These are phyloP conservation scores for Canavalia gladiata DNA, from an alignment of 306 rosid genomes.

Conservation along the genomic window DNA sequence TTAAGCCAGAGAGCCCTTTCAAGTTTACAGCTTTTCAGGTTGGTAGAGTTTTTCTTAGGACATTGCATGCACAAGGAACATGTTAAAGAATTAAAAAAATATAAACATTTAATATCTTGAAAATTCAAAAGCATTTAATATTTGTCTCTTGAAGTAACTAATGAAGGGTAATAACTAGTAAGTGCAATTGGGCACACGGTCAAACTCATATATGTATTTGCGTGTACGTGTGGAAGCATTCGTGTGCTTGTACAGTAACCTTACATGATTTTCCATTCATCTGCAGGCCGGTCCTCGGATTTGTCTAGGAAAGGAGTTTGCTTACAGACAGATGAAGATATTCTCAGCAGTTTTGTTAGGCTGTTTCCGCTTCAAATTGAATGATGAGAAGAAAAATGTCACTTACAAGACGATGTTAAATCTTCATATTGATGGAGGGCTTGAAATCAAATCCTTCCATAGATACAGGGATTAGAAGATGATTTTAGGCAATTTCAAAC, in stretches of 20 bases:
- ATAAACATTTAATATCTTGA: background rate
- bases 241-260: background rate
- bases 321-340: slow-evolving; percentile 91
- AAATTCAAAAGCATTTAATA: background rate
- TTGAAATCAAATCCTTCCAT: slow-evolving; percentile 63
- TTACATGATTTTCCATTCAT: slow-evolving; percentile 24
- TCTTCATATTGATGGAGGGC: slow-evolving; percentile 83
- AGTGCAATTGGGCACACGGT: background rate
- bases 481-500: background rate
- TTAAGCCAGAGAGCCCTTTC: slow-evolving; percentile 73
- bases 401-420: slow-evolving; percentile 83
- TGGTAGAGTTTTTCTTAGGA: slow-evolving; percentile 13
- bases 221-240: background rate
- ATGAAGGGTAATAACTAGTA: background rate
- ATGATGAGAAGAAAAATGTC: slow-evolving; percentile 62
- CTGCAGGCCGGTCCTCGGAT: slow-evolving; percentile 86
- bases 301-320: slow-evolving; percentile 91
- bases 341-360: slow-evolving; percentile 67
- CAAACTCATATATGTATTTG: background rate
- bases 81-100: background rate
- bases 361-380: slow-evolving; percentile 67
- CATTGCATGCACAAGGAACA: background rate
- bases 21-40: slow-evolving; percentile 89
- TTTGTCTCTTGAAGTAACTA: background rate
- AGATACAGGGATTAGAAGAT: slow-evolving; percentile 50